A percentile compares a stretch with the other conserved stretches of the same genome.
Conservation (phyloP, 73 alveolate genomes). For the Blepharisma stoltei region DNA sequence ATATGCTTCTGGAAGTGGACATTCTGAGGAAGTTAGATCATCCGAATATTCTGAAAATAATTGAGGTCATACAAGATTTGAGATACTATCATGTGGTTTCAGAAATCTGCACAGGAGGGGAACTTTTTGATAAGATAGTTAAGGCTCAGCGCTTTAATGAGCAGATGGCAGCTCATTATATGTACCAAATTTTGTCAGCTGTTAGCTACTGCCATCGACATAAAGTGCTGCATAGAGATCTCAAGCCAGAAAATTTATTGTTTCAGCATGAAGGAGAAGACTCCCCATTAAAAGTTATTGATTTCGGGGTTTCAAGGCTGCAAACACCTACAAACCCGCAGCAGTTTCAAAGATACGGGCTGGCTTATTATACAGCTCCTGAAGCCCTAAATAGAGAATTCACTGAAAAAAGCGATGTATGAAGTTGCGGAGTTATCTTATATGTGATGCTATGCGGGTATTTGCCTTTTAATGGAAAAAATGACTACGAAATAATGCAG, state of each 20-base stretch:
- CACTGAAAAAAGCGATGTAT: too few relatives aligned
- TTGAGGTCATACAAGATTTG: conserved; percentile 10
- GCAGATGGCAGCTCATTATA: conserved; percentile 33
- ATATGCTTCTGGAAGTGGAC: conserved; percentile 14
- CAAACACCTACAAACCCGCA: too few relatives aligned
- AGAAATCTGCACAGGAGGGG: conserved; percentile 43
- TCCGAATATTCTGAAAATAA: conserved; percentile 44
- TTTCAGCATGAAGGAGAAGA: background rate
- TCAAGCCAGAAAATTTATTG: conserved; percentile 39
- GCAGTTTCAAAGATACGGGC: too few relatives aligned
- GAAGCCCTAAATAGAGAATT: too few relatives aligned
- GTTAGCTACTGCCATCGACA: conserved; percentile 39
- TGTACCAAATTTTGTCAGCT: conserved; percentile 38
- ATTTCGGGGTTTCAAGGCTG: background rate
- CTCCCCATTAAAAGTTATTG: conserved; percentile 11
- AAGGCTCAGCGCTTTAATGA: conserved; percentile 38
- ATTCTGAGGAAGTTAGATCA: conserved; percentile 44
- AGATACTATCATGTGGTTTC: too few relatives aligned
- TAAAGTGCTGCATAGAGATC: conserved; percentile 42
- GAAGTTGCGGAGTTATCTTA: too few relatives aligned
- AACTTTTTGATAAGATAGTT: conserved; percentile 4
- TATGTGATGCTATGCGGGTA: too few relatives aligned
- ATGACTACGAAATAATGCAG: too few relatives aligned
- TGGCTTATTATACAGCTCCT: too few relatives aligned
- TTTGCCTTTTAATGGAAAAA: too few relatives aligned